A percentile compares a stretch with the other conserved stretches of the same genome.
These are phyloP conservation scores for Aureobasidium melanogenum DNA, from an alignment of 2,329 filamentous ascomycete species.

Conservation along the genomic window DNA sequence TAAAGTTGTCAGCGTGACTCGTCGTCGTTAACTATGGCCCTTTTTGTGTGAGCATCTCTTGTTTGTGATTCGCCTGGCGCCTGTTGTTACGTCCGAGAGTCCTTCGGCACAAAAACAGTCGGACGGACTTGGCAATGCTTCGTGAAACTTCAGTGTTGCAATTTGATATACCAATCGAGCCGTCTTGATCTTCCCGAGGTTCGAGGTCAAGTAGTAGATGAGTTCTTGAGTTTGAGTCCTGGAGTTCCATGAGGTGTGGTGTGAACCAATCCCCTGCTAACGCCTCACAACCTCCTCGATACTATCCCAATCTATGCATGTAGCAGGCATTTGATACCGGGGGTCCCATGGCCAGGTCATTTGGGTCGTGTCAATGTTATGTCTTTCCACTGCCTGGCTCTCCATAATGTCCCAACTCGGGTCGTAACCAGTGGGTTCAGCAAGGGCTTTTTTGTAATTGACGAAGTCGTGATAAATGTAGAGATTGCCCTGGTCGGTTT, in stretches of 20 bases:
- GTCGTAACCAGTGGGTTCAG: not conserved
- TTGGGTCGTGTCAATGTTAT: not conserved
- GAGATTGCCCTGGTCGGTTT: conserved; percentile 11
- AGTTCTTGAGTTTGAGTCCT: not conserved
- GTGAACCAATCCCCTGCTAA: not conserved
- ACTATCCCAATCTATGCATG: conserved; percentile 3
- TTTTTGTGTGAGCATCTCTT: not conserved
- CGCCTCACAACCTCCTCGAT: not conserved
- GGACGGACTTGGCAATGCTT: not conserved
- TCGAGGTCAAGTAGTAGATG: not conserved
- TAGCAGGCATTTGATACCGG: not conserved
- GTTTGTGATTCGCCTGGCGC: not conserved
- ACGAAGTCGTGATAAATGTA: conserved; percentile 16
- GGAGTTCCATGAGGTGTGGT: not conserved
- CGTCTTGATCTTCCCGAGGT: not conserved
- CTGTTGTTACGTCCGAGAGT: not conserved
- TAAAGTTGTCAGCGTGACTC: conserved; percentile 7
- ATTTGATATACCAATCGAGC: not conserved
- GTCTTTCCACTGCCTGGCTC: not conserved
- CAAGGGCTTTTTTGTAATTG: conserved; percentile 15
- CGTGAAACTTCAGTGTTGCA: not conserved
- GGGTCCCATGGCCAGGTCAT: conserved; percentile 4
- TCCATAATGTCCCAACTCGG: not conserved
- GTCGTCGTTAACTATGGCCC: not conserved
- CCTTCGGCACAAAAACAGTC: not conserved